Percentiles rank a stretch among this genome's conserved stretches.
These are phyloP conservation scores for Pleurotus ostreatus DNA, from an alignment of 768 basidiomycete species.

Conservation along the genomic window DNA sequence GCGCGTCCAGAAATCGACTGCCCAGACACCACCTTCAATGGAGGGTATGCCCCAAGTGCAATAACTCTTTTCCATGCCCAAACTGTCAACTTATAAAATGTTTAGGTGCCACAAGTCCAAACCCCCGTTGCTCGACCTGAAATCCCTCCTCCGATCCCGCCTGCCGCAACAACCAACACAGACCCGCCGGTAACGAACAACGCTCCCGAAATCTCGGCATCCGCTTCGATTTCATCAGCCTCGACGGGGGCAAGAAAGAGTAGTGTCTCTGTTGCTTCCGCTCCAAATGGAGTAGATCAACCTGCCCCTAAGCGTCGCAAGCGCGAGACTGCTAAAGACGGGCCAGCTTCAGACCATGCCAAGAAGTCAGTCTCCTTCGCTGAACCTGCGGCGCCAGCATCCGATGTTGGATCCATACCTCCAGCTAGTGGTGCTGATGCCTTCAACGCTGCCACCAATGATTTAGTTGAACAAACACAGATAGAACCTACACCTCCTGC, in stretches of 20 bases:
- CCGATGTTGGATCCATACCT: background rate
- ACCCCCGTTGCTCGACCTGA: too few species aligned
- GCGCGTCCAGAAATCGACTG: conserved; percentile 34
- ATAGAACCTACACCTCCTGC: background rate
- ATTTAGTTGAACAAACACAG: background rate
- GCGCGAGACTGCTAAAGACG: background rate
- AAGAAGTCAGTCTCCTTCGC: background rate
- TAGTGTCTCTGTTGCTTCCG: background rate
- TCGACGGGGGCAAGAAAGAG: background rate
- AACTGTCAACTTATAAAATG: too few species aligned
- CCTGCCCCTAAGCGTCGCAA: background rate
- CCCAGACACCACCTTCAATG: too few species aligned
- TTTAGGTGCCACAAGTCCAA: too few species aligned
- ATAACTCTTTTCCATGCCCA: too few species aligned
- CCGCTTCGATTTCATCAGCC: background rate
- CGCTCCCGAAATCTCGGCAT: too few species aligned
- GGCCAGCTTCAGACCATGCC: background rate
- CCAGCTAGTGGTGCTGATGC: background rate
- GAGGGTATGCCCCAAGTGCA: too few species aligned
- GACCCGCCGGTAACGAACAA: too few species aligned
- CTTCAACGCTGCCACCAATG: background rate
- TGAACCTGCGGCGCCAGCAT: background rate
- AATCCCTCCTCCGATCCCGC: too few species aligned
- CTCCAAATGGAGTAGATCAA: background rate
- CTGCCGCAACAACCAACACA: too few species aligned